Evolutionary conservation across 495 filamentous ascomycete genomes (phyloP).

Genomic region (Hyaloscypha finlandica): DNA sequence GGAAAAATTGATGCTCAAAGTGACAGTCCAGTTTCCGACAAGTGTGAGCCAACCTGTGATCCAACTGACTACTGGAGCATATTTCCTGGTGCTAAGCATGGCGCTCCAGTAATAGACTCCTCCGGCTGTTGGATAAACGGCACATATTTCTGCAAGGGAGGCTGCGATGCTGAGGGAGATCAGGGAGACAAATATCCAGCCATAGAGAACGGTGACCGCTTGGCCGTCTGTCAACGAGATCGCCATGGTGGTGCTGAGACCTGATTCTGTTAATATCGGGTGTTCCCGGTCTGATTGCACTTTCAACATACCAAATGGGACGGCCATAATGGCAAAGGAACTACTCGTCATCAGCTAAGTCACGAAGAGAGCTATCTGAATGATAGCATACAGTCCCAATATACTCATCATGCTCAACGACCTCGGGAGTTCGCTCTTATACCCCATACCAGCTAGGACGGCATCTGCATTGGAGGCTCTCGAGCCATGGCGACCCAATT

Average conservation of each 20-base stretch:
- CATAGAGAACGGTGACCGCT: constrained; percentile 49
- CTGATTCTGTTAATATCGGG: constrained; percentile 25
- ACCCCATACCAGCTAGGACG: constrained; percentile 63
- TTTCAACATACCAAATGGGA: constrained; percentile 31
- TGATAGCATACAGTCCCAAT: constrained; percentile 53
- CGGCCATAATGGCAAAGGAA: constrained; percentile 40
- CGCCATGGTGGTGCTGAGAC: constrained; percentile 60
- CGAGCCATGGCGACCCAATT: constrained; percentile 11
- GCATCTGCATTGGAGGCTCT: constrained; percentile 41
- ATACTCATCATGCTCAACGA: constrained; percentile 66
- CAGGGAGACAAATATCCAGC: constrained; percentile 47
- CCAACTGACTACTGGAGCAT: constrained; percentile 48
- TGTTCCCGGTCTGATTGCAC: not conserved
- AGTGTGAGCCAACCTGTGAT: constrained; percentile 51
- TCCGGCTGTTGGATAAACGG: constrained; percentile 47
- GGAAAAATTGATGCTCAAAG: constrained; percentile 49
- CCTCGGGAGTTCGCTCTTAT: constrained; percentile 63
- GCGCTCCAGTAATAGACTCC: constrained; percentile 52
- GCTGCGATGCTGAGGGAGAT: constrained; percentile 46
- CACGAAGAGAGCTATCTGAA: constrained; percentile 4
- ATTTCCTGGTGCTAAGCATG: constrained; percentile 50
- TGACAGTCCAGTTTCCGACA: constrained; percentile 56
- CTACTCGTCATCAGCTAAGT: constrained; percentile 19
- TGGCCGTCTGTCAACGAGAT: constrained; percentile 67
- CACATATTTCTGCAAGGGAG: constrained; percentile 48